A percentile compares a stretch with the other conserved stretches of the same genome.
Conservation (phyloP, 495 filamentous ascomycete species). For the Chaetomium tenue region DNA sequence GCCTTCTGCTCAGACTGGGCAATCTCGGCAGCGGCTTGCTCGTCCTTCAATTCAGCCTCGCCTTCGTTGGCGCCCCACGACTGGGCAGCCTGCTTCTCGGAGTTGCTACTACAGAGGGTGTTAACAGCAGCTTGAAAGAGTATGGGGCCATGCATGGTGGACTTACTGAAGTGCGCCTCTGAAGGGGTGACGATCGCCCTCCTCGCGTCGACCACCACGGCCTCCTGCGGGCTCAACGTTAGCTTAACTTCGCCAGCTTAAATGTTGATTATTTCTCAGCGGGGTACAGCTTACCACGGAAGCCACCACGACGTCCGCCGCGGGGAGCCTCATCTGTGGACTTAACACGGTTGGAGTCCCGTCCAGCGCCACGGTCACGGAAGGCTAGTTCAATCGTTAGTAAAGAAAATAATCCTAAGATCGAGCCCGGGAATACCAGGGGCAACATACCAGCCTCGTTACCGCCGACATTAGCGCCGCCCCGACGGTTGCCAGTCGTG, state of each 20-base stretch:
- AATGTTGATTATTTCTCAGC: neutral
- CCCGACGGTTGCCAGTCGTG: constrained; percentile 49
- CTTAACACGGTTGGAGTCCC: constrained; percentile 77
- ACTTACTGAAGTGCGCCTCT: constrained; percentile 67
- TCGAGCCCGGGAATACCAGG: neutral
- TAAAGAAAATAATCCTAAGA: neutral
- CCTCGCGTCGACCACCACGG: constrained; percentile 51
- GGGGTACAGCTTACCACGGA: constrained; percentile 46
- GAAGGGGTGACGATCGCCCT: constrained; percentile 81
- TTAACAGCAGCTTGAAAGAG: constrained; percentile 22
- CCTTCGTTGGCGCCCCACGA: constrained; percentile 86
- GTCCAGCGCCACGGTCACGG: constrained; percentile 84
- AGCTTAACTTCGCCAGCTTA: constrained; percentile 2
- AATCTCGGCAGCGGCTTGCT: constrained; percentile 81
- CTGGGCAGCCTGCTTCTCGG: constrained; percentile 87
- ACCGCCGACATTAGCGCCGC: constrained; percentile 57
- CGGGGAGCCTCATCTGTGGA: constrained; percentile 66
- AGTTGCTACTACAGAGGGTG: constrained; percentile 57
- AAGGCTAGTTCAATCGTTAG: constrained; percentile 58
- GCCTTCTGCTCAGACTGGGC: constrained; percentile 73
- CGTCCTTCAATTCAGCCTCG: constrained; percentile 77
- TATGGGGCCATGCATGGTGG: neutral
- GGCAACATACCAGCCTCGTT: constrained; percentile 72
- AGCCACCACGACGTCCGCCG: constrained; percentile 52
- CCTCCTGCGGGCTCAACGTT: constrained; percentile 41